Percentiles rank a stretch among this genome's conserved stretches.
These are phyloP conservation scores for Mycena belliarum DNA, from an alignment of 768 basidiomycete genomes.

Conservation along the genomic window DNA sequence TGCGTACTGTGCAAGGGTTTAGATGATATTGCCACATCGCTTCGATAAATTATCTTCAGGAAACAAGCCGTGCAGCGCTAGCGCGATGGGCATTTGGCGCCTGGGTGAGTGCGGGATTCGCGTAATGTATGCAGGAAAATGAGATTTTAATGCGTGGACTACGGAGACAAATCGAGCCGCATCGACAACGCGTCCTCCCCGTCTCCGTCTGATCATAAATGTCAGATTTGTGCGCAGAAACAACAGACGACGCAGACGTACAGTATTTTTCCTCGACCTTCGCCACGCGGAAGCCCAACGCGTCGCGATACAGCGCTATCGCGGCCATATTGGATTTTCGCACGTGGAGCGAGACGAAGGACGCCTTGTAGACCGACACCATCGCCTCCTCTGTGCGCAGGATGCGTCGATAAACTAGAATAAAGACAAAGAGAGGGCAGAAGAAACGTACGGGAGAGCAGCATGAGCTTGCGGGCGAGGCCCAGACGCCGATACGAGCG, in stretches of 20 bases:
- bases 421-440: not conserved
- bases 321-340: conserved; percentile 95
- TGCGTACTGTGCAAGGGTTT: too few species aligned
- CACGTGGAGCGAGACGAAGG: conserved; percentile 87
- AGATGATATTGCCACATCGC: too few species aligned
- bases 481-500: conserved; percentile 90
- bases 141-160: too few species aligned
- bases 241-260: conserved; percentile 40
- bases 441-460: conserved; percentile 76
- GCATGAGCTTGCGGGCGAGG: conserved; percentile 91
- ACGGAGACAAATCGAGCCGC: conserved; percentile 45
- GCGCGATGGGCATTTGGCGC: too few species aligned
- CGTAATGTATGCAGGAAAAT: too few species aligned
- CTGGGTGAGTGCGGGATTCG: too few species aligned
- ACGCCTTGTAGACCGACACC: conserved; percentile 81
- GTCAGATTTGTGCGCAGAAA: not conserved
- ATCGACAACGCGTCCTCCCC: conserved; percentile 88
- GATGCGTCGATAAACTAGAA: not conserved
- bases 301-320: conserved; percentile 83
- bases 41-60: too few species aligned
- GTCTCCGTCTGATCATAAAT: conserved; percentile 63
- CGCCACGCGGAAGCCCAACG: conserved; percentile 85
- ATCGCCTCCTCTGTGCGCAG: conserved; percentile 78
- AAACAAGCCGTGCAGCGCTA: too few species aligned
- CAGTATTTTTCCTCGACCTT: conserved; percentile 90